These are phyloP conservation scores for Rhinocladiella mackenziei DNA, from an alignment of 2,329 filamentous ascomycete genomes.

Conservation along the genomic window DNA sequence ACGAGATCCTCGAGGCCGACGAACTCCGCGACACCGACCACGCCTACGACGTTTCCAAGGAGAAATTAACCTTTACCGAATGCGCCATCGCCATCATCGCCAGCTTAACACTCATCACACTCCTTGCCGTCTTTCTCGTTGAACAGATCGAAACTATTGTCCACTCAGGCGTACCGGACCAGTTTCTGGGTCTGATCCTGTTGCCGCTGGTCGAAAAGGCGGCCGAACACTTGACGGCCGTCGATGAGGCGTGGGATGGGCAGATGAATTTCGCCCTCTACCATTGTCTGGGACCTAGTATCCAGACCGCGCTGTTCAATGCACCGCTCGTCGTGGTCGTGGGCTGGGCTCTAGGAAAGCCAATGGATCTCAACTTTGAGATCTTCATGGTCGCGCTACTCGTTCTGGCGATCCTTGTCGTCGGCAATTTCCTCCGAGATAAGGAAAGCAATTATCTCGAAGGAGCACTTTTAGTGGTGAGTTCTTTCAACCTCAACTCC, in stretches of 20 bases:
- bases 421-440: slow-evolving; percentile 82
- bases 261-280: slow-evolving; percentile 74
- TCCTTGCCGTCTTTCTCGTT: slow-evolving; percentile 71
- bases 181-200: slow-evolving; percentile 68
- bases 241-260: slow-evolving; percentile 80
- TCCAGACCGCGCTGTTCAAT: slow-evolving; percentile 87
- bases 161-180: slow-evolving; percentile 50
- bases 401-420: slow-evolving; percentile 77
- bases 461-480: slow-evolving; percentile 70
- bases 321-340: slow-evolving; percentile 78
- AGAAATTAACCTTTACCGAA: slow-evolving; percentile 72
- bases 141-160: slow-evolving; percentile 65
- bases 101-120: slow-evolving; percentile 63
- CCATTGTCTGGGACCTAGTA: slow-evolving; percentile 79
- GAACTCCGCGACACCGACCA: slow-evolving; percentile 64
- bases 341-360: slow-evolving; percentile 68
- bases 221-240: slow-evolving; percentile 76
- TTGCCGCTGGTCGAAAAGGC: slow-evolving; percentile 69
- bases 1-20: slow-evolving; percentile 67
- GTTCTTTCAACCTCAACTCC: slow-evolving; percentile 5
- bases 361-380: slow-evolving; percentile 78
- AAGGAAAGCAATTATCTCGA: slow-evolving; percentile 89
- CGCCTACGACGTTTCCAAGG: slow-evolving; percentile 56
- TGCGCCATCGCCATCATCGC: slow-evolving; percentile 62
- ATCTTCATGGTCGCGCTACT: slow-evolving; percentile 80